Percentiles rank a stretch among this genome's conserved stretches.
phyloP scores from a whole-genome alignment of 495 filamentous ascomycete genomes.

The Penicillium antarcticum region DNA sequence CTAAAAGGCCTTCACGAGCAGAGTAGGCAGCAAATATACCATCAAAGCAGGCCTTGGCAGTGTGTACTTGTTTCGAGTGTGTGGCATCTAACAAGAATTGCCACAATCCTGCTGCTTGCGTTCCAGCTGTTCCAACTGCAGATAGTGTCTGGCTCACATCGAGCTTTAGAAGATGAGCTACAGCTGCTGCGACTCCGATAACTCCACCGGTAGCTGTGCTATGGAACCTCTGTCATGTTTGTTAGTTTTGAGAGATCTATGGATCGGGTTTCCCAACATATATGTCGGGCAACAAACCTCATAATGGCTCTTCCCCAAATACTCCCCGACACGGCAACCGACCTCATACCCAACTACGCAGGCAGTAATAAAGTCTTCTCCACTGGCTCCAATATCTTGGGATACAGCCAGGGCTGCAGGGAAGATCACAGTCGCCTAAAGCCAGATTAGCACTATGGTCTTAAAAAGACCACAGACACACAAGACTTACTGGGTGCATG shows the following conservation, averaged over 20 bases:
- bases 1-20: slow-evolving; percentile 26
- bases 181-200: slow-evolving; percentile 31
- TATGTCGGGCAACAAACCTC: slow-evolving; percentile 5
- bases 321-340: slow-evolving; percentile 32
- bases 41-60: slow-evolving; percentile 34
- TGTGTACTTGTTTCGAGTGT: slow-evolving; percentile 39
- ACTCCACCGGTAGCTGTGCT: slow-evolving; percentile 31
- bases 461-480: neutral
- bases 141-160: slow-evolving; percentile 20
- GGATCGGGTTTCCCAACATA: neutral
- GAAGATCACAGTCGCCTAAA: slow-evolving; percentile 33
- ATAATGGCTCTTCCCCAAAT: slow-evolving; percentile 32
- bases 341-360: slow-evolving; percentile 38
- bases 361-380: slow-evolving; percentile 32
- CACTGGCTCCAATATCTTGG: slow-evolving; percentile 27
- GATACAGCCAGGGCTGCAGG: slow-evolving; percentile 33
- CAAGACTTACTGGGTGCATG: slow-evolving; percentile 31
- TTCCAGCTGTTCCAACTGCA: slow-evolving; percentile 35
- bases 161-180: slow-evolving; percentile 26
- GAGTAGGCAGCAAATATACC: slow-evolving; percentile 36
- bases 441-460: neutral
- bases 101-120: slow-evolving; percentile 37
- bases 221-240: slow-evolving; percentile 26
- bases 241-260: neutral
- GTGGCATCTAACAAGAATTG: slow-evolving; percentile 36